phyloP scores from a whole-genome alignment of 805 yeast species.

The Wickerhamomyces hampshirensis region DNA sequence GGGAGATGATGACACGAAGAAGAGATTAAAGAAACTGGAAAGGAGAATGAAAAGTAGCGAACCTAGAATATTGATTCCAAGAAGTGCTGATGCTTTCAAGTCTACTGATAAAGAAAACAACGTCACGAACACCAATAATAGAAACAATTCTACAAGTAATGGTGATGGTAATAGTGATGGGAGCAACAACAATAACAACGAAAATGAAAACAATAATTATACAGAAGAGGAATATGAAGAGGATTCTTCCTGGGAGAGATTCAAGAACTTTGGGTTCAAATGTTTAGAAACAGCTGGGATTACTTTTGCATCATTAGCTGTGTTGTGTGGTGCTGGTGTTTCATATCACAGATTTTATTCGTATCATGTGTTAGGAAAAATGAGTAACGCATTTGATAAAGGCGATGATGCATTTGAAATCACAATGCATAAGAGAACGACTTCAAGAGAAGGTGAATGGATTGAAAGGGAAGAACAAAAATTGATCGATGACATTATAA shows the following conservation, averaged over 20 bases:
- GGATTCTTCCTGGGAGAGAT: conserved; percentile 13
- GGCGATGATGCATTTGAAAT: conserved; percentile 64
- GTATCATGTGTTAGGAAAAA: conserved; percentile 55
- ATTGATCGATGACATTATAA: conserved; percentile 56
- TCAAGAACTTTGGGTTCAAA: conserved; percentile 27
- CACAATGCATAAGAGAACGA: conserved; percentile 43
- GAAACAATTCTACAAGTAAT: background rate
- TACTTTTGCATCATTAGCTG: conserved; percentile 61
- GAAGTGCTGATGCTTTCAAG: background rate
- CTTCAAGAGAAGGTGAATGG: conserved; percentile 46
- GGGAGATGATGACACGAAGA: conserved; percentile 9
- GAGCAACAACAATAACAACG: conserved; percentile 6
- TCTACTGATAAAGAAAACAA: background rate
- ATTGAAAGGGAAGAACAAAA: conserved; percentile 66
- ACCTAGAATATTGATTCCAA: conserved; percentile 19
- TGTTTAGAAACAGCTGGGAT: conserved; percentile 66
- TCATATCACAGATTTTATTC: conserved; percentile 61
- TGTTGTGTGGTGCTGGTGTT: conserved; percentile 70
- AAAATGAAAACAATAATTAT: conserved; percentile 7
- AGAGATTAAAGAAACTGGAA: conserved; percentile 6
- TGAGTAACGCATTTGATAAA: conserved; percentile 58
- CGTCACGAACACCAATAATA: conserved; percentile 1
- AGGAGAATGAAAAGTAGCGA: conserved; percentile 7
- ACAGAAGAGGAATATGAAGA: conserved; percentile 12
- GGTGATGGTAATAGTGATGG: conserved; percentile 4